These are phyloP conservation scores for Kwoniella bestiolae DNA, from an alignment of 768 basidiomycete species.

Conservation along the genomic window DNA sequence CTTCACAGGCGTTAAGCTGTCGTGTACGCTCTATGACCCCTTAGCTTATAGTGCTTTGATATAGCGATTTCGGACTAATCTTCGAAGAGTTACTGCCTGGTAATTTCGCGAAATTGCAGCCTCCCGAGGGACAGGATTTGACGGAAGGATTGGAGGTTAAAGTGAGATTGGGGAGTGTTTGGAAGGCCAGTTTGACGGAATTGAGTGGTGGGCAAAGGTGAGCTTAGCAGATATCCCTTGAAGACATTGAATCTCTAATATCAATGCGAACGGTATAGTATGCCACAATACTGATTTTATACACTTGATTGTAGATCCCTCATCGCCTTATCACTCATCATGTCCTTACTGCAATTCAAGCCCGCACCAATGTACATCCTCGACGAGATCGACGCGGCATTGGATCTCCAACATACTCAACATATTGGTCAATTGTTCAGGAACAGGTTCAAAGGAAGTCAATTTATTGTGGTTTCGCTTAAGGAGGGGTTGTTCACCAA, in stretches of 20 bases:
- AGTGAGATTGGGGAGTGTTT: slow-evolving; percentile 88
- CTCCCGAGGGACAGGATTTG: slow-evolving; percentile 89
- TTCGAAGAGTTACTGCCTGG: slow-evolving; percentile 94
- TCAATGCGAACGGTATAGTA: too few relatives aligned
- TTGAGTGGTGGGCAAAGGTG: slow-evolving; percentile 95
- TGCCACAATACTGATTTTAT: neutral
- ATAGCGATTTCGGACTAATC: slow-evolving; percentile 92
- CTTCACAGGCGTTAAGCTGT: neutral
- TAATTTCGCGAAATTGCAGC: slow-evolving; percentile 92
- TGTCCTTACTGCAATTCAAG: slow-evolving; percentile 99
- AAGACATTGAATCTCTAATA: too few relatives aligned
- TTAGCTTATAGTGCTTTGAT: slow-evolving; percentile 1
- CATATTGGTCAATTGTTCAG: slow-evolving; percentile 98
- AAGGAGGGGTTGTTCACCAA: slow-evolving; percentile 98
- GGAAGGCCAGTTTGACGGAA: slow-evolving; percentile 98
- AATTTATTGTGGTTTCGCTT: slow-evolving; percentile 95
- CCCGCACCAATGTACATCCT: slow-evolving; percentile 99
- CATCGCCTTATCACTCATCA: slow-evolving; percentile 95
- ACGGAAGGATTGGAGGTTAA: slow-evolving; percentile 97
- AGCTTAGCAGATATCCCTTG: too few relatives aligned
- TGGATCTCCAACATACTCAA: slow-evolving; percentile 80
- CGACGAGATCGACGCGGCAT: slow-evolving; percentile 96
- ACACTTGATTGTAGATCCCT: slow-evolving; percentile 68
- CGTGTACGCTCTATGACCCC: neutral
- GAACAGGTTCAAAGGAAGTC: slow-evolving; percentile 93